These are phyloP conservation scores for Purshia tridentata DNA, from an alignment of 306 rosid species.

Conservation along the genomic window DNA sequence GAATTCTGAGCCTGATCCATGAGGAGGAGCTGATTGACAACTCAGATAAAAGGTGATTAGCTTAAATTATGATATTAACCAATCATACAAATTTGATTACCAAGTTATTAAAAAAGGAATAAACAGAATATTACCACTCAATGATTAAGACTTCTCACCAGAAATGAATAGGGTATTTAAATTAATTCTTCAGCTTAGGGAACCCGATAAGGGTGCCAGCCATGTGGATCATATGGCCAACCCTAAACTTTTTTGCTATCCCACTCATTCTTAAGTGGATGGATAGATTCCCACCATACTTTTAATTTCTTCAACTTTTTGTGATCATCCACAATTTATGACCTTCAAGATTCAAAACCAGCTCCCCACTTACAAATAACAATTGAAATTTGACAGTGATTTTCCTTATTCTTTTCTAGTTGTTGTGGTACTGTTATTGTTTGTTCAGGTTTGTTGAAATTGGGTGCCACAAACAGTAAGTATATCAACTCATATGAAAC, in stretches of 20 bases:
- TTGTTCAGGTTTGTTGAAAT: background rate
- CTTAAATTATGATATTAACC: background rate
- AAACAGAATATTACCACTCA: background rate
- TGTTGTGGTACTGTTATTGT: background rate
- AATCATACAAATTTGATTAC: constrained; percentile 22
- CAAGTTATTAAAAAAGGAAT: background rate
- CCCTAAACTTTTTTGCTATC: constrained; percentile 7
- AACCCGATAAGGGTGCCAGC: constrained; percentile 7
- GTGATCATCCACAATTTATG: background rate
- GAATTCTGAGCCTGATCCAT: too few species aligned
- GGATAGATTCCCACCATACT: constrained; percentile 34
- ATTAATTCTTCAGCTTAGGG: constrained; percentile 13
- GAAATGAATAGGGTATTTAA: constrained; percentile 8
- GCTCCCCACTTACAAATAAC: too few species aligned
- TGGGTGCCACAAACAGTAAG: background rate
- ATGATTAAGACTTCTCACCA: constrained; percentile 19
- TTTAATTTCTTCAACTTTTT: background rate
- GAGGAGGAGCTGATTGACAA: too few species aligned
- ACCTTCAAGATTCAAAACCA: background rate
- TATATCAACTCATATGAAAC: too few species aligned
- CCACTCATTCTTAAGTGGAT: constrained; percentile 35
- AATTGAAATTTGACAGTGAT: too few species aligned
- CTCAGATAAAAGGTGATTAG: background rate
- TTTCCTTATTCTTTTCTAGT: too few species aligned
- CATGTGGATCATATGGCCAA: constrained; percentile 30